Base-by-base conservation (phyloP, 2,329 filamentous ascomycete species). In the Penicillium sp. region DNA sequence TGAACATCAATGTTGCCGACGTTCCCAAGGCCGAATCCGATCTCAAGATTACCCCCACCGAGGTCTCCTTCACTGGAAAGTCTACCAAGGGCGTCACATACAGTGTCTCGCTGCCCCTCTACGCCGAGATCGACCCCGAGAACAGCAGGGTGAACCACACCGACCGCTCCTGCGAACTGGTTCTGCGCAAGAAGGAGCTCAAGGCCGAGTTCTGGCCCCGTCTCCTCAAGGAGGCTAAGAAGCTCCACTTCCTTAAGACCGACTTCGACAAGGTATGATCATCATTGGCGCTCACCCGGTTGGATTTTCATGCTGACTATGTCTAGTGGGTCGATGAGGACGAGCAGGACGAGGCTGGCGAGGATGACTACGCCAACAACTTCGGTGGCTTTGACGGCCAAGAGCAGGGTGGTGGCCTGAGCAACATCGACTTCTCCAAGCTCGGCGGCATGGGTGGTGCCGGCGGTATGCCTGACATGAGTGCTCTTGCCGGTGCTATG, bases 171-270 rank as follows among this genome's bases (percentile, higher is more conserved):
- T 81, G 96, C 64, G 88, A 95, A 80, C 76, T 97, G 66, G 89
- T 95, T 73, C 83, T 99, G 74, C 85, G 90, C 77, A 99, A 99
- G 89, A 96, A 96, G 86, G 91, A 95, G 70, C 82, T 94, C 61
- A 89, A 91, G 77, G 85, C 90, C 69, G 90, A 94, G 76, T 97
- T 87, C 84, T 99, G 94, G 94, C 92, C 92, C 59, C 86, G 94
- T 60, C 83, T 99, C 68, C 82, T 96, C 72, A 96, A 96, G 86
- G 89, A 93, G 56, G 75, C 80, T 63, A 87, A 90, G 82, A 96
- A 90, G 81, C 79, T 89, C 50, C 94, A 97, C 79, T 99, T 91
- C 84, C 78, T 99, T 69, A 96, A 96, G 87, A 97, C 94, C 61
- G 88, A 99, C 79, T 99, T 99, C 67, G 92, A 96, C 81, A 96